Evolutionary conservation across 2,329 filamentous ascomycete genomes (phyloP).

Genomic region (Cladosporium sp.): DNA sequence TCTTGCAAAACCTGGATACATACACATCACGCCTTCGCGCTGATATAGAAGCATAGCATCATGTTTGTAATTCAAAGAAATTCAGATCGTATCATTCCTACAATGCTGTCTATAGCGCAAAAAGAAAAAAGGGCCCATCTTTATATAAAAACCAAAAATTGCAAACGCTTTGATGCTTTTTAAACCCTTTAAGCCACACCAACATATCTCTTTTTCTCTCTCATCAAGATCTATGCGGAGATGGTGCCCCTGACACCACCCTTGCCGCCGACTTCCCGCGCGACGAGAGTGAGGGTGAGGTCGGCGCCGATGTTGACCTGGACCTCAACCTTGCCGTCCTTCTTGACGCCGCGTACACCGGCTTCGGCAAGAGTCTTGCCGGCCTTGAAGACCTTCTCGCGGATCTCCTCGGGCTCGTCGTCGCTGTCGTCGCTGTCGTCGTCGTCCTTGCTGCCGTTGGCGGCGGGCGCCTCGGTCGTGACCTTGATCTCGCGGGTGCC

Average conservation of each 20-base stretch:
- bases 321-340: constrained; percentile 85
- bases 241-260: constrained; percentile 65
- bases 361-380: constrained; percentile 79
- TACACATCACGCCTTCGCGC: too few species aligned
- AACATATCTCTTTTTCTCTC: not conserved
- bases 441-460: constrained; percentile 55
- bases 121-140: too few species aligned
- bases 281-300: constrained; percentile 71
- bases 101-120: too few species aligned
- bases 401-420: constrained; percentile 80
- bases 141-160: too few species aligned
- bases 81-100: too few species aligned
- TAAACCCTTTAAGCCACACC: too few species aligned
- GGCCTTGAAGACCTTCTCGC: constrained; percentile 90
- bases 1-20: too few species aligned
- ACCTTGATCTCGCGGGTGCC: constrained; percentile 88
- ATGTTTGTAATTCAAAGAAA: too few species aligned
- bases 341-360: constrained; percentile 76
- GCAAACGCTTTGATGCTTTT: too few species aligned
- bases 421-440: constrained; percentile 57
- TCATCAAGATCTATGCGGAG: constrained; percentile 3
- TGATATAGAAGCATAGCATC: too few species aligned
- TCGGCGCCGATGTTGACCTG: constrained; percentile 84
- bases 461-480: constrained; percentile 70
- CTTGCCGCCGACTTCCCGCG: constrained; percentile 81